A percentile compares a stretch with the other conserved stretches of the same genome.
These are phyloP conservation scores for Catenaria anguillulae DNA, from an alignment of 371 early-diverging fungal genomes.

Conservation along the genomic window DNA sequence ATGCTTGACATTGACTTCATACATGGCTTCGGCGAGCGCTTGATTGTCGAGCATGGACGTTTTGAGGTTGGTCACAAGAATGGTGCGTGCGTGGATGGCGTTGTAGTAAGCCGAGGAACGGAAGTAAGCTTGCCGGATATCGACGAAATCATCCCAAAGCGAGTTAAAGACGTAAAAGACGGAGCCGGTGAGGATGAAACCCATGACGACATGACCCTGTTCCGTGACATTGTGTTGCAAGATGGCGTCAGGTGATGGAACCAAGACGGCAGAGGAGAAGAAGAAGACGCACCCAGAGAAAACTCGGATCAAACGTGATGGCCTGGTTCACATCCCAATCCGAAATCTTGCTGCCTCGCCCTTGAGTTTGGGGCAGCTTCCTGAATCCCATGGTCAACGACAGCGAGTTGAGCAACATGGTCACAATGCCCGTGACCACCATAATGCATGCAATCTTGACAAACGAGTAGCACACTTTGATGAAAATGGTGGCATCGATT, in stretches of 20 bases:
- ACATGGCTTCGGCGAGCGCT: not conserved
- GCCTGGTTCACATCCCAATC: not conserved
- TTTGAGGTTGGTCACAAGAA: not conserved
- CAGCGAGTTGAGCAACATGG: not conserved
- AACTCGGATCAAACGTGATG: not conserved
- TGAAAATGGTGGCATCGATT: constrained; percentile 1
- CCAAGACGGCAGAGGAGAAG: too few species aligned
- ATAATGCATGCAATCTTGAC: not conserved
- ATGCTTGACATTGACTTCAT: constrained; percentile 3
- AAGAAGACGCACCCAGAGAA: not conserved
- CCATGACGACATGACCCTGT: constrained; percentile 2
- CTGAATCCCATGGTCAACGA: not conserved
- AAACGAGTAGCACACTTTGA: not conserved
- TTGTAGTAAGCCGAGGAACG: not conserved
- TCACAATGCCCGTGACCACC: not conserved
- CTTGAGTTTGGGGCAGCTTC: not conserved
- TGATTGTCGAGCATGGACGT: not conserved
- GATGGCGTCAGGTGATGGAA: too few species aligned
- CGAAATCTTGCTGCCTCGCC: not conserved
- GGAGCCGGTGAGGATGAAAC: not conserved
- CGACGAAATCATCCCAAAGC: not conserved
- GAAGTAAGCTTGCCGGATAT: constrained; percentile 1
- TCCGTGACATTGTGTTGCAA: not conserved
- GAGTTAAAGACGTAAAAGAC: not conserved
- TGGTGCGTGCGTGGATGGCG: not conserved